Evolutionary conservation across 371 early-diverging fungal genomes (phyloP).

Genomic region (Mortierella sp.): DNA sequence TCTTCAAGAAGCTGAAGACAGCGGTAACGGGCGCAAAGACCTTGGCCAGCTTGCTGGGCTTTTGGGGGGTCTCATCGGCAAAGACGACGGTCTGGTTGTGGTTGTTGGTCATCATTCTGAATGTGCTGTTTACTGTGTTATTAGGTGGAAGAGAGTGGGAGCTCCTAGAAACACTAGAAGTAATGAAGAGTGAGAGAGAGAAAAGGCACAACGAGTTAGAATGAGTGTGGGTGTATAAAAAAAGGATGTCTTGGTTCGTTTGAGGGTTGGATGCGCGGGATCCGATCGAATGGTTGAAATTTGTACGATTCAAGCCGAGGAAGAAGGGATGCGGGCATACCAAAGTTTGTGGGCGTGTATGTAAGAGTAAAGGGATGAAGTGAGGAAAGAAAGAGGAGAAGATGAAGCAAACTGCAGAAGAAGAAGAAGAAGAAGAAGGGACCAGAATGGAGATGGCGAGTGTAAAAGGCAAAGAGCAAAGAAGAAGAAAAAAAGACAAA

Average conservation of each 20-base stretch:
- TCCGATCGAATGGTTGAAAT: background rate
- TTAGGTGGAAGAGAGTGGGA: background rate
- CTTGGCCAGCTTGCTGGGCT: constrained; percentile 8
- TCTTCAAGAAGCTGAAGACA: constrained; percentile 55
- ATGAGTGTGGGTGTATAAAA: background rate
- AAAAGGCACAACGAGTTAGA: background rate
- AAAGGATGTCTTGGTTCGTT: background rate
- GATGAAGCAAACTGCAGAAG: background rate
- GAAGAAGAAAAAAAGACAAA: background rate
- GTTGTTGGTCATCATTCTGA: constrained; percentile 5
- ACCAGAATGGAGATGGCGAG: constrained; percentile 2
- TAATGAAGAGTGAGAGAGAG: background rate
- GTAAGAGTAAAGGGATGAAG: background rate
- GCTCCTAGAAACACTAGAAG: background rate
- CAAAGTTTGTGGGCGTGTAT: background rate
- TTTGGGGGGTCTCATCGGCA: constrained; percentile 2
- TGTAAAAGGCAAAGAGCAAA: background rate
- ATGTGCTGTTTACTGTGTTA: background rate
- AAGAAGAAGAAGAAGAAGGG: background rate
- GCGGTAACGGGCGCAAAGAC: constrained; percentile 41
- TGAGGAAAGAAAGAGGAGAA: background rate
- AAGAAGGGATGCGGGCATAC: background rate
- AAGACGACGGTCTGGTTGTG: constrained; percentile 7
- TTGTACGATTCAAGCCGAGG: background rate
- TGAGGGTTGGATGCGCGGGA: background rate